Evolutionary conservation across 2,329 filamentous ascomycete species (phyloP).

Genomic region (Diaporthe ilicicola): DNA sequence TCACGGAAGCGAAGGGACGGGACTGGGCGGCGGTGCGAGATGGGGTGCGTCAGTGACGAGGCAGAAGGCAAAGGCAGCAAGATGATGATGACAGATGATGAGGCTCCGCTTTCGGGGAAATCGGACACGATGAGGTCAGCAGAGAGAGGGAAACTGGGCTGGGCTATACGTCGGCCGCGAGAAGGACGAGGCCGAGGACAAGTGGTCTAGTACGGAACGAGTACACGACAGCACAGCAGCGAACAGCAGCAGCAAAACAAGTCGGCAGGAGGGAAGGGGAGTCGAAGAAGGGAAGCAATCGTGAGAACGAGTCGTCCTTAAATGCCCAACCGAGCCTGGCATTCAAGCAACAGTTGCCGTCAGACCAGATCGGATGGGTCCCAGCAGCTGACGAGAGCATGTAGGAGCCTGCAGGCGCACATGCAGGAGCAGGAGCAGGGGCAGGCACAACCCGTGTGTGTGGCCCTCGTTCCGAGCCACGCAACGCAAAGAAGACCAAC

Average conservation of each 20-base stretch:
- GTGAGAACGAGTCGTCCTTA: not conserved
- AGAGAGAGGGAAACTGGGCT: not conserved
- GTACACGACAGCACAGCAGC: not conserved
- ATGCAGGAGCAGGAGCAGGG: not conserved
- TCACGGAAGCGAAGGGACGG: not conserved
- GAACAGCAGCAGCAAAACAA: not conserved
- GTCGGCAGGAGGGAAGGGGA: not conserved
- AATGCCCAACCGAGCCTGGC: not conserved
- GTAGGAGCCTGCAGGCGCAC: slow-evolving; percentile 2
- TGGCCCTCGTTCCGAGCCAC: slow-evolving; percentile 16
- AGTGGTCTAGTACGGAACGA: not conserved
- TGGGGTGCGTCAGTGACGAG: slow-evolving; percentile 31
- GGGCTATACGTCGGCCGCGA: not conserved
- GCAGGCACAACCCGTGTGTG: not conserved
- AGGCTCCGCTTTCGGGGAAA: slow-evolving; percentile 35
- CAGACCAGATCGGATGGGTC: slow-evolving; percentile 5
- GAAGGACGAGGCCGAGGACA: not conserved
- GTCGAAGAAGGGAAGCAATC: not conserved
- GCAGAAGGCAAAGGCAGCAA: slow-evolving; percentile 19
- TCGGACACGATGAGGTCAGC: slow-evolving; percentile 19
- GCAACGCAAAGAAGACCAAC: not conserved
- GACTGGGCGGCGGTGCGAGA: not conserved
- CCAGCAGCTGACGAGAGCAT: slow-evolving; percentile 11
- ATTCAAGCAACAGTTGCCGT: not conserved
- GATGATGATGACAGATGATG: slow-evolving; percentile 26